Evolutionary conservation across 1,284 basidiomycete species (phyloP).

Genomic region (Pseudozyma flocculosa): DNA sequence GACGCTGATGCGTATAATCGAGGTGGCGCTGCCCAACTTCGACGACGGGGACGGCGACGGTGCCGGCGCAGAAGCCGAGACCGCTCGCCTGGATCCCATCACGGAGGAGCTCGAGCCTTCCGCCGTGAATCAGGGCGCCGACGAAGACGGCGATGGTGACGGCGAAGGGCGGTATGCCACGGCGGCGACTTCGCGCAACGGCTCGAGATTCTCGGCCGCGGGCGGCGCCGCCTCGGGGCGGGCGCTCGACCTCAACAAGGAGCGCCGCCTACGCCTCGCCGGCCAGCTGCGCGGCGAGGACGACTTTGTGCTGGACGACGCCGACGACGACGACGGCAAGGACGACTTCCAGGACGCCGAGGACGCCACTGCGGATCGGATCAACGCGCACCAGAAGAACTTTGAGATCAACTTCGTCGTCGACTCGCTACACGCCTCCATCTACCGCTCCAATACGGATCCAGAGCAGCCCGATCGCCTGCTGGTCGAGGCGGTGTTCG

Average conservation of each 20-base stretch:
- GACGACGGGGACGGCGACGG: slow-evolving; percentile 61
- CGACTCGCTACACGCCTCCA: slow-evolving; percentile 77
- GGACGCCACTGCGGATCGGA: slow-evolving; percentile 46
- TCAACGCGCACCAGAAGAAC: slow-evolving; percentile 70
- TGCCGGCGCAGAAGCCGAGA: neutral
- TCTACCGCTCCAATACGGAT: slow-evolving; percentile 69
- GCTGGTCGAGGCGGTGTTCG: slow-evolving; percentile 77
- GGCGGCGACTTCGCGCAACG: slow-evolving; percentile 16
- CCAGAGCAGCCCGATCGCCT: slow-evolving; percentile 67
- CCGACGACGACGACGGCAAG: slow-evolving; percentile 44
- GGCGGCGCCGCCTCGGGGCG: neutral
- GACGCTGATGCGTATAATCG: slow-evolving; percentile 86
- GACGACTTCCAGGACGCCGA: slow-evolving; percentile 50
- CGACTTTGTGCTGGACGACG: slow-evolving; percentile 44
- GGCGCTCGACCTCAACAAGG: slow-evolving; percentile 44
- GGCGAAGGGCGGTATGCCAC: slow-evolving; percentile 4
- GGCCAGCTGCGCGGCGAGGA: slow-evolving; percentile 49
- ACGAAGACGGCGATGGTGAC: slow-evolving; percentile 8
- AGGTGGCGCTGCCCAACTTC: slow-evolving; percentile 85
- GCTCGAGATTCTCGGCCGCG: too few species aligned
- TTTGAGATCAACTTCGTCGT: slow-evolving; percentile 91
- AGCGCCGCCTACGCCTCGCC: slow-evolving; percentile 38
- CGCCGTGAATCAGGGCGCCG: slow-evolving; percentile 7
- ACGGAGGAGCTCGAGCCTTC: slow-evolving; percentile 31
- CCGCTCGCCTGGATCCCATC: slow-evolving; percentile 16